Evolutionary conservation across 306 rosid genomes (phyloP).

Genomic region (Sicyos edulis): DNA sequence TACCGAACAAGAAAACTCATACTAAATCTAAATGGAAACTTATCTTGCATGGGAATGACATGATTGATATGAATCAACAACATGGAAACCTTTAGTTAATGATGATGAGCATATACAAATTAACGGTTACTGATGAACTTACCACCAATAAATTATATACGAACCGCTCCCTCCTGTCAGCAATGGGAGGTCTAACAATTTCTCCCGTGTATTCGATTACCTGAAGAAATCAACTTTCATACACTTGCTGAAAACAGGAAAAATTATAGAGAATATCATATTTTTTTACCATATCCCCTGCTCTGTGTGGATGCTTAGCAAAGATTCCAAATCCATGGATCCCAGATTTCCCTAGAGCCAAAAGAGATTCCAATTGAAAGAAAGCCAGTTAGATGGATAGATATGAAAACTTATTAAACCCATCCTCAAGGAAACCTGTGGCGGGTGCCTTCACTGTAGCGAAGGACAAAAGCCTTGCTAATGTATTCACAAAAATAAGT

Average conservation of each 20-base stretch:
- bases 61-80: conserved; percentile 3
- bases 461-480: not conserved
- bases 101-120: conserved; percentile 19
- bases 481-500: not conserved
- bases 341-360: conserved; percentile 74
- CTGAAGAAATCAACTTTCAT: conserved; percentile 36
- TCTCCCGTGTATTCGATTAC: conserved; percentile 95
- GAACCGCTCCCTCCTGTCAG: conserved; percentile 93
- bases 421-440: not conserved
- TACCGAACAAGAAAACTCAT: not conserved
- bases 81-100: not conserved
- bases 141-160: conserved; percentile 97
- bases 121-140: conserved; percentile 31
- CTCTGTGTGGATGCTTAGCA: conserved; percentile 92
- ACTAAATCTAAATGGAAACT: not conserved
- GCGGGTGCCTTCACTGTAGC: not conserved
- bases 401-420: not conserved
- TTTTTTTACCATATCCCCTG: conserved; percentile 88
- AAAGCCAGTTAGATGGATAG: not conserved
- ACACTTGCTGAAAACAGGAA: not conserved
- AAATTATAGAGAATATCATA: not conserved
- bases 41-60: not conserved
- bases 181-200: conserved; percentile 90
- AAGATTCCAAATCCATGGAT: conserved; percentile 99
- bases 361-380: conserved; percentile 5